Evolutionary conservation across 2,329 filamentous ascomycete species (phyloP), one percentile per base, ranked within the genome.

Genomic region (Fusarium staphyleae): DNA sequence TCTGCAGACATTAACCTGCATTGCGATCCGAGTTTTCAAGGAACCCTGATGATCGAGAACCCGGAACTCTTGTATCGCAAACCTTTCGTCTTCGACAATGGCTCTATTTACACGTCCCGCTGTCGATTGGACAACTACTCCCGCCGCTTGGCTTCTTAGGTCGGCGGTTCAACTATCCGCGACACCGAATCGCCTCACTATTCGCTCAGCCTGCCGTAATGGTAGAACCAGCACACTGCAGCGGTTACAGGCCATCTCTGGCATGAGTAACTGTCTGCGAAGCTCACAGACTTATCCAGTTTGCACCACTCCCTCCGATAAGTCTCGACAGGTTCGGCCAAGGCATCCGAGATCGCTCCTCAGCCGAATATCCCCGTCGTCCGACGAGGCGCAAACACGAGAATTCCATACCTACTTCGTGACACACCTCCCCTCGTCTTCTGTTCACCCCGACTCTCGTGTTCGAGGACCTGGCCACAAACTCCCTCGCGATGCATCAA

Each of bases 321-420:
- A 43, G 44, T 42, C 54, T 35, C 48, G 48, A 56, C 40, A 34
- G 16, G 36, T 37, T 52, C 32, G 50, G 50, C 46, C 54, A 41
- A 55, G 42, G 52, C 52, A 46, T 15, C 48, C 52, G 14, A 45
- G 36, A 28, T 40, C 22, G 35, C 46, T 42, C 24, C 18, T 44
- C 41, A 39, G n/a, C 36, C 39, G 19, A 39, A 30, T 40, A 26
- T 53, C 50, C 37, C 40, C 56, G 19, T 50, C 44, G 34, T 36
- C 18, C 43, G 34, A 35, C 42, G 52, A 61, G 36, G 44, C 49
- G 33, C 26, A 56, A 7, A 33, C 54, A 14, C 77, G 84, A 40
- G 73, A 75, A 58, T 98, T 98, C 74, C 92, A 97, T 77, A 92
- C 96, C 66, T 98, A 99, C 78, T 99, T 99, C 74, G 91, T 98